Base-by-base conservation (phyloP, 169 alveolate species). In the Plasmodium vivax region DNA sequence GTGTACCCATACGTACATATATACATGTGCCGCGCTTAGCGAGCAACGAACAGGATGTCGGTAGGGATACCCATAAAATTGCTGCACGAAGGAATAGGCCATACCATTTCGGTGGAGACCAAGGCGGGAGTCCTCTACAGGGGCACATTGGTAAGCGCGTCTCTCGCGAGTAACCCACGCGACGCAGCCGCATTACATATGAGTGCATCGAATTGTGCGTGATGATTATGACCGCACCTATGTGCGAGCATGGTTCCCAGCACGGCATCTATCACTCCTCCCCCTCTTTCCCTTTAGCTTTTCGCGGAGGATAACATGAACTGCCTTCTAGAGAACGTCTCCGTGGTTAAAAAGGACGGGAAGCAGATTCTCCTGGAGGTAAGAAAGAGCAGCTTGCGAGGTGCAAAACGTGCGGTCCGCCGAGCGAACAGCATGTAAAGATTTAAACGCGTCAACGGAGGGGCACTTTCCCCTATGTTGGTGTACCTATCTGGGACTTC, bases 81-180 rank as follows among this genome's bases (percentile, higher is more conserved):
- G 34, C 97, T 99, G 84, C 99, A 99, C 95, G 99, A 99, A 82
- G 99, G 99, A 77, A 99, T 98, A 84, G 99, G 99, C 94, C 99
- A 99, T 95, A 99, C 99, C 27, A 98, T 99, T 43, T 99, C 99
- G 16, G 98, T 98, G 34, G 99, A 99, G 97, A 95, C 99, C 84
- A 99, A 99, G 95, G 97, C 99, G 10, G 99, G 99, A 23, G 98
- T 97, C 94, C 93, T 97, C 84, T 98, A 98, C 95, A 95, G 99
- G 90, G 99, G 99, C n/a, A 98, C 99, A 87, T 94, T 99, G 91
- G 99, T 98, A 93, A 97, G 98, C 95, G 96, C 96, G 62, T 96
- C 95, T 84, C 95, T 90, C 82, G 56, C 38, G 9, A 12, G 27
- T 27, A 27, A 23, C 38, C 7, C 10, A 68, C 77, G 12, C 43